Conservation (phyloP, 2,329 filamentous ascomycete species). For the Paraphoma sp. region DNA sequence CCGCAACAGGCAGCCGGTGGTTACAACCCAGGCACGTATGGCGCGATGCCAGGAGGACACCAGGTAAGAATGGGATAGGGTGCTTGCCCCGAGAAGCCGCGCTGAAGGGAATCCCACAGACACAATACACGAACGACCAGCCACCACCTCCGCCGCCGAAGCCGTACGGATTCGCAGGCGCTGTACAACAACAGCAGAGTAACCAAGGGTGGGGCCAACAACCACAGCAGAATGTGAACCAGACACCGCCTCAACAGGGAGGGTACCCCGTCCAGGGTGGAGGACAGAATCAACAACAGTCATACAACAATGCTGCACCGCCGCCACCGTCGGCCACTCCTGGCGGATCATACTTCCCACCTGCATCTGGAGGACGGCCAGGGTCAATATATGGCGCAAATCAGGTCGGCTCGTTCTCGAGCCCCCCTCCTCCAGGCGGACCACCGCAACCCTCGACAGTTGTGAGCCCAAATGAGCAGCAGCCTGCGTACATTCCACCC, state of each 20-base stretch:
- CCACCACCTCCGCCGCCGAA: conserved; percentile 48
- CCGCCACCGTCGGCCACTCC: conserved; percentile 39
- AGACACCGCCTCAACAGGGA: conserved; percentile 32
- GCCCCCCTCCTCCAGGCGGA: conserved; percentile 20
- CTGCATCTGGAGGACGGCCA: conserved; percentile 32
- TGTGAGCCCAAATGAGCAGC: conserved; percentile 41
- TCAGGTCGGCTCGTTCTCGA: conserved; percentile 23
- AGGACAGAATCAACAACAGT: conserved; percentile 21
- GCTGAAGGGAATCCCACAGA: conserved; percentile 7
- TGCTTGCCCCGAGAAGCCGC: conserved; percentile 12
- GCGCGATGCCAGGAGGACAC: conserved; percentile 36
- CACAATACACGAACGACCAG: conserved; percentile 29
- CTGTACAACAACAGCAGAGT: conserved; percentile 27
- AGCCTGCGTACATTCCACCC: conserved; percentile 41
- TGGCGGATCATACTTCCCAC: conserved; percentile 40
- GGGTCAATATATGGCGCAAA: conserved; percentile 38
- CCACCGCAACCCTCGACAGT: conserved; percentile 30
- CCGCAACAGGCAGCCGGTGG: conserved; percentile 28
- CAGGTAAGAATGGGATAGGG: background rate
- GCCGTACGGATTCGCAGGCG: conserved; percentile 39
- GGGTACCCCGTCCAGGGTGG: conserved; percentile 27
- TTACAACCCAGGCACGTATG: conserved; percentile 44
- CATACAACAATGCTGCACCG: conserved; percentile 35
- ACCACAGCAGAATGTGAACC: conserved; percentile 25
- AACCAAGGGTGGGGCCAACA: conserved; percentile 25